Base-by-base conservation (phyloP, 1,284 basidiomycete species). In the Inonotus obliquus region DNA sequence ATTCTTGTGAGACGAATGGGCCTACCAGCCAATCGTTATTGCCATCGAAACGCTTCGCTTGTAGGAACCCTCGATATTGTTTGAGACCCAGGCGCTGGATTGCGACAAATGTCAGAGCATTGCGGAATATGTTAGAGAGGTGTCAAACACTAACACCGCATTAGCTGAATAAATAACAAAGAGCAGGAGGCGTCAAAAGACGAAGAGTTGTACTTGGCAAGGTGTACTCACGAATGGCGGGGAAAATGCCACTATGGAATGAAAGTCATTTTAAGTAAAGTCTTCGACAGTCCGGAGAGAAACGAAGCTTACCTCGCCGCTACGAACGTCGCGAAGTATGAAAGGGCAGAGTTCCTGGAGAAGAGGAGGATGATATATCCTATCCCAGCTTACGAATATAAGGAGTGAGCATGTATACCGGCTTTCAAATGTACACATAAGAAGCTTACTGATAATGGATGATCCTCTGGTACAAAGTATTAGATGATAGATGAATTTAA, bases 11-110 rank as follows among this genome's bases (percentile, higher is more conserved):
- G 44, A 37, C 35, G 54, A 13, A 10, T n/a, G 38, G 38, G 57
- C 72, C 64, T 45, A 74, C 72, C 68, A 71, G 44, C 82, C 80
- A 59, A 88, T 86, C 4, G 83, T 79, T 83, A 89, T 85, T 0
- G 78, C 89, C 29, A 90, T 75, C 0, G 85, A 80, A 1, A 89
- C 87, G 65, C 85, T 85, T 21, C 89, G 84, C 67, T 90, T 91
- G 72, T 90, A 91, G 0, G 82, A 80, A 9, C 89, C 87, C 74
- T 90, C 87, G 21, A 87, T 80, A 67, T 88, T 89, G 67, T 86
- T 87, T 27, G 84, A 83, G 38, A 83, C 80, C 84, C 87, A 89
- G 4, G 87, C 84, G n/a, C n/a, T n/a, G n/a, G n/a, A n/a, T n/a
- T n/a, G n/a, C n/a, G n/a, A n/a, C n/a, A n/a, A n/a, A n/a, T n/a